Evolutionary conservation across 2,329 filamentous ascomycete genomes (phyloP).

Genomic region (Paecilomyces dactylethromorphus): DNA sequence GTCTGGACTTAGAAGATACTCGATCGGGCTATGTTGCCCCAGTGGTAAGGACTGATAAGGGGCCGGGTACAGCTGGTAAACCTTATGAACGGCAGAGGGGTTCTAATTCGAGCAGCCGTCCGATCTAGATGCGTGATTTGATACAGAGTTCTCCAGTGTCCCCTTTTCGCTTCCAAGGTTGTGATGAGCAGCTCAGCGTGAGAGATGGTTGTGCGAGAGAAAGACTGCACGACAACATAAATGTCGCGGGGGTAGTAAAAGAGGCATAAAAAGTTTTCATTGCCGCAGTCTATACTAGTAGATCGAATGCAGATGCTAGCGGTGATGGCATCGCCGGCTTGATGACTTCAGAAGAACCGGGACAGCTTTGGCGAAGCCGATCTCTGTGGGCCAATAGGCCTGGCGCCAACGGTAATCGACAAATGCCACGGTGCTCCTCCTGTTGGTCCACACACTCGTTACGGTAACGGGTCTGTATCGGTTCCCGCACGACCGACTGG

Average conservation of each 20-base stretch:
- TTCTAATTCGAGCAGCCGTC: background rate
- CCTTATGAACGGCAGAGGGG: background rate
- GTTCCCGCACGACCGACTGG: constrained; percentile 1
- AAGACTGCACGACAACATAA: background rate
- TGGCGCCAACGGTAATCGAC: background rate
- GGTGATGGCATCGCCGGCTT: background rate
- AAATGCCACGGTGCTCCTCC: constrained; percentile 10
- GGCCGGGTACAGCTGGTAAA: background rate
- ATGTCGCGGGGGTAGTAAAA: background rate
- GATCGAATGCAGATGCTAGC: background rate
- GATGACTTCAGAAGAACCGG: background rate
- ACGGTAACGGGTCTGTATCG: constrained; percentile 18
- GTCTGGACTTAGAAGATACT: background rate
- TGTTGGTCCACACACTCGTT: constrained; percentile 6
- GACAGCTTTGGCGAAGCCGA: background rate
- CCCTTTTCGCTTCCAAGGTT: background rate
- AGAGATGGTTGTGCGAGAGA: background rate
- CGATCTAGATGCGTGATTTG: background rate
- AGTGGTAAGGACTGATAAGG: background rate
- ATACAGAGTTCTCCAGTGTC: background rate
- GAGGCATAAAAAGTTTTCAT: background rate
- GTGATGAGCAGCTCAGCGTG: background rate
- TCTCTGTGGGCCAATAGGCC: background rate
- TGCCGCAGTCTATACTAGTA: background rate
- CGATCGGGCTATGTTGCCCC: background rate